Base-by-base conservation (phyloP, 495 filamentous ascomycete species). In the Usnea hakonensis region DNA sequence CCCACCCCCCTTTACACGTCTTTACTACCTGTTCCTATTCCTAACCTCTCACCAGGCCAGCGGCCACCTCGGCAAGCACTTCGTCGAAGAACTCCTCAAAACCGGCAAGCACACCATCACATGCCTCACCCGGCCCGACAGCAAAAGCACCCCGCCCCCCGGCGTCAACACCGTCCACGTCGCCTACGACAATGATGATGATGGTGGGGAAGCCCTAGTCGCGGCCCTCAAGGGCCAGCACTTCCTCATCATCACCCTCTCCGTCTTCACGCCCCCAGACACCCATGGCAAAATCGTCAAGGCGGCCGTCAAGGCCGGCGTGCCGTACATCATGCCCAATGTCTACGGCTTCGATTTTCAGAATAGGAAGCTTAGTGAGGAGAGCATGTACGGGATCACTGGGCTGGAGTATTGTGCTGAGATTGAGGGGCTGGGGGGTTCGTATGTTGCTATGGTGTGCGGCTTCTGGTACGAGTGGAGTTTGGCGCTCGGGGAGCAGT, bases 71-170 rank as follows among this genome's bases (percentile, higher is more conserved):
- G 83, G 83, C 57, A 68, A 65, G 8, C 69, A 68, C 61, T 76
- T 85, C 52, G 69, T 76, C 19, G 62, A 71, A 7, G 73, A 65
- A 14, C 78, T 85, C 16, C 68, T 85, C 30, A 70, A 74, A 19
- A 75, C 71, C 2, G 78, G 79, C 67, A 81, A 79, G 50, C 78
- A 82, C 70, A 78, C 67, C n/a, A 69, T 86, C 26, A 84, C 84
- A 3, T 81, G 77, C 56, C 68, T 85, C 52, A 77, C 80, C 0
- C 82, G 83, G n/a, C 50, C 62, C 30, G 76, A 71, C 35, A 79
- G 79, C 69, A 67, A 59, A 6, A 59, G 68, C 33, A 68, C 57
- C 7, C 66, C 70, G 11, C 79, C 81, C 16, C 13, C 62, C 3
- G 76, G 77, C 16, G 72, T 82, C 9, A 71, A 72, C 28, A 62